A percentile compares a stretch with the other conserved stretches of the same genome.
Conservation (phyloP, 352 stramenopile species). For the Sclerospora graminicola region DNA sequence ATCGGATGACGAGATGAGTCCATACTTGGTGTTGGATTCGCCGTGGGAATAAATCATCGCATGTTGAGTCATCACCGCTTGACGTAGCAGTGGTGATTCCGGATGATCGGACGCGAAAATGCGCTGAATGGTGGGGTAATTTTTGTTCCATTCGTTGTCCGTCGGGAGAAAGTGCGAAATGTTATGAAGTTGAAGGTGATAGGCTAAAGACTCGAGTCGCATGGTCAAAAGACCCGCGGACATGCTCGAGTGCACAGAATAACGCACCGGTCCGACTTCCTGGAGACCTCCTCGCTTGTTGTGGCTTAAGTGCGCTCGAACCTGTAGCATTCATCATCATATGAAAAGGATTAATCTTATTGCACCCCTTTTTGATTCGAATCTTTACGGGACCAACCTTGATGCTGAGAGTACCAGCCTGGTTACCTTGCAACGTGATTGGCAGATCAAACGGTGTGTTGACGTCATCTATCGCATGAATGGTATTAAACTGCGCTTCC, state of each 20-base stretch:
- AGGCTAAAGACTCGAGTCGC: constrained; percentile 17
- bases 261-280: constrained; percentile 26
- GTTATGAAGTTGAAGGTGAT: constrained; percentile 27
- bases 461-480: constrained; percentile 17
- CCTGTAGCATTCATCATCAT: too few species aligned
- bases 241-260: constrained; percentile 21
- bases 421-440: constrained; percentile 11
- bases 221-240: constrained; percentile 16
- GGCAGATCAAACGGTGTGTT: constrained; percentile 19
- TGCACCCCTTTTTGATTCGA: too few species aligned
- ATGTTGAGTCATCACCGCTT: constrained; percentile 18
- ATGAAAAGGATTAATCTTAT: too few species aligned
- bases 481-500: constrained; percentile 16
- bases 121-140: constrained; percentile 22
- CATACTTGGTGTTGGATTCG: too few species aligned
- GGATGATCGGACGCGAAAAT: constrained; percentile 26
- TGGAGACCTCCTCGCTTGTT: constrained; percentile 6
- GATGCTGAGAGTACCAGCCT: constrained; percentile 13
- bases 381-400: too few species aligned
- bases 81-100: constrained; percentile 17
- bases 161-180: constrained; percentile 13
- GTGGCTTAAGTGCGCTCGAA: too few species aligned
- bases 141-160: constrained; percentile 31
- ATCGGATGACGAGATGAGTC: too few species aligned
- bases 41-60: constrained; percentile 22